A percentile compares a stretch with the other conserved stretches of the same genome.
Evolutionary conservation across 345 rosid genomes (phyloP).

Genomic region (Cardamine occulta): DNA sequence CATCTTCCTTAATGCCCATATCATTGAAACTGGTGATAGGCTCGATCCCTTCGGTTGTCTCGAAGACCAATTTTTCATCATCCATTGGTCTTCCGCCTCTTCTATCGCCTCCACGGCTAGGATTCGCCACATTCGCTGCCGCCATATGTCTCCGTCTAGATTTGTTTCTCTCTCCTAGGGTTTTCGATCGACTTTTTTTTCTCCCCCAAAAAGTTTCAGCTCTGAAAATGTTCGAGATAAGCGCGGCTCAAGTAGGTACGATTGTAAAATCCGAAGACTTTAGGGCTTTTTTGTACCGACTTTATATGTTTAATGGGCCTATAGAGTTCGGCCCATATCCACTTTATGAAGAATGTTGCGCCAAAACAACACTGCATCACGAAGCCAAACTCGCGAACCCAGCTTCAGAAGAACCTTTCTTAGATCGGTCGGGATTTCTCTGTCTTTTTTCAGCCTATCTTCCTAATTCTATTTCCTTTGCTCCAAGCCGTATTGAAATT

Average conservation of each 20-base stretch:
- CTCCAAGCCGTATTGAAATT: constrained; percentile 2
- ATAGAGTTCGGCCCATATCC: not conserved
- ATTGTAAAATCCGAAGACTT: constrained; percentile 14
- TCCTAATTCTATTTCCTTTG: constrained; percentile 17
- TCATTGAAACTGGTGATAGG: constrained; percentile 78
- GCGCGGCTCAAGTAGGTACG: constrained; percentile 24
- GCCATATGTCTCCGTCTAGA: constrained; percentile 34
- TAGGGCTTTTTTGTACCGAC: constrained; percentile 29
- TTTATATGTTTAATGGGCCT: constrained; percentile 23
- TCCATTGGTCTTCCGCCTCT: constrained; percentile 51
- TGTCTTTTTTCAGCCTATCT: constrained; percentile 6
- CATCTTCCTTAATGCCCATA: constrained; percentile 82
- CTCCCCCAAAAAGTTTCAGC: not conserved
- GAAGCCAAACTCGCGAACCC: constrained; percentile 27
- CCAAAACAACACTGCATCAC: constrained; percentile 15
- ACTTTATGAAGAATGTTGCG: not conserved
- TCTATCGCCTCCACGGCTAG: constrained; percentile 50
- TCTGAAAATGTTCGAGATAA: constrained; percentile 2
- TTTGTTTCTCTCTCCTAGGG: constrained; percentile 45
- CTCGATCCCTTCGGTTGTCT: constrained; percentile 90
- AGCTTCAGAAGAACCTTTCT: constrained; percentile 38
- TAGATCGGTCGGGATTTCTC: constrained; percentile 39
- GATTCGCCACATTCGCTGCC: constrained; percentile 38
- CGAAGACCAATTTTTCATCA: constrained; percentile 72
- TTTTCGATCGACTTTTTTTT: constrained; percentile 29